Base-by-base conservation (phyloP, 805 yeast genomes). In the Debaryomyces castellii region DNA sequence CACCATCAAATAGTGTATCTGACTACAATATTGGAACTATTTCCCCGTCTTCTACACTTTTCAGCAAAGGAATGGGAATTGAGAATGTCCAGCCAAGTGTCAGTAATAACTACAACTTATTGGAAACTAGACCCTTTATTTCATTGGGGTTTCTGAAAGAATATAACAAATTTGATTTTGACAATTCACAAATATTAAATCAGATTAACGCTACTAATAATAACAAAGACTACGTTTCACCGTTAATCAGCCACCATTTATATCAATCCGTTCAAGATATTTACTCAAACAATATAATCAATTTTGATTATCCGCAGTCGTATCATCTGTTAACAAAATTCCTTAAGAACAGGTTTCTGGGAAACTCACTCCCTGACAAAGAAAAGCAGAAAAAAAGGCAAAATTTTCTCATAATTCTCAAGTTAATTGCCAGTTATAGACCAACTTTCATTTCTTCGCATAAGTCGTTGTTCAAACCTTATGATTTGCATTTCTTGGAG, bases 371-470 rank as follows among this genome's bases (percentile, higher is more conserved):
- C 52, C 40, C 65, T 5, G 51, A 48, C 12, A 64, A 57, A n/a
- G 67, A 63, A 40, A 60, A 57, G 41, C 58, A 57, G 33, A 47
- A 44, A 7, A 70, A 71, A 43, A 51, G 75, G 21, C 52, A 59
- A 28, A 69, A 60, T 46, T 49, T 72, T 16, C 58, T 72, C 18
- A 58, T 63, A 40, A 78, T 82, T 36, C 76, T 81, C 16, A 78
- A 81, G 66, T 67, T 79, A 48, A 74, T 82, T 73, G 86, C 83
- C 43, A 70, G 80, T 54, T 85, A 83, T 57, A 69, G 92, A 44
- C 92, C 94, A 10, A 81, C 88, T 11, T 87, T 87, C 55, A 85
- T 85, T 16, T 81, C 89, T 17, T 84, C 90, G 1, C 87, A 89
- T 41, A 81, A 87, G 54, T 80, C 83, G 5, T 68, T 87, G 36